These are phyloP conservation scores for Luffa acutangula DNA, from an alignment of 306 rosid genomes.

Conservation along the genomic window DNA sequence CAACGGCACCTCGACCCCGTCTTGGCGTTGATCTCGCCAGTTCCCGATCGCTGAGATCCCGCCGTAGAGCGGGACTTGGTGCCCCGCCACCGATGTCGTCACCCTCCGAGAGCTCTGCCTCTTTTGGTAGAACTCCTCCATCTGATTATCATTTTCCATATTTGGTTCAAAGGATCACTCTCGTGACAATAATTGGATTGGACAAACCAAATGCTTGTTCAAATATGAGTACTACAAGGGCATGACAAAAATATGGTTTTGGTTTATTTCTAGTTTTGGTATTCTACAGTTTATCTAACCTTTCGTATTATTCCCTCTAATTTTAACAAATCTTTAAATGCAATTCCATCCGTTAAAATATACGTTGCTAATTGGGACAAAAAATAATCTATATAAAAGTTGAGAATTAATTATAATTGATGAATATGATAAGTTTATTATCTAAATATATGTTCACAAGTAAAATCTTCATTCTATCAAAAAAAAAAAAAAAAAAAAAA, in stretches of 20 bases:
- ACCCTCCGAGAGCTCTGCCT: constrained; percentile 43
- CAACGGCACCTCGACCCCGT: constrained; percentile 37
- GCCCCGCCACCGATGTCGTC: constrained; percentile 39
- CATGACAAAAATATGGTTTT: background rate
- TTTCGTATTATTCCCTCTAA: too few relatives aligned
- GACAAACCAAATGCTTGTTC: background rate
- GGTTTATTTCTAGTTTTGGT: background rate
- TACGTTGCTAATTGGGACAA: too few relatives aligned
- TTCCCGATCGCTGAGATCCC: constrained; percentile 38
- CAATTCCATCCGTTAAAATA: too few relatives aligned
- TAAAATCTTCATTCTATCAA: too few relatives aligned
- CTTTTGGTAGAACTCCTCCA: constrained; percentile 41
- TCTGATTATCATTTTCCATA: constrained; percentile 21
- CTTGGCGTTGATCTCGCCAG: constrained; percentile 14
- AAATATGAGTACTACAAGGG: background rate
- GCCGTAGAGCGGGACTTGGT: constrained; percentile 77
- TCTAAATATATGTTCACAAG: too few relatives aligned
- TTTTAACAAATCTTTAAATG: too few relatives aligned
- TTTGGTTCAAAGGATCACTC: background rate
- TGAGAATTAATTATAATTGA: too few relatives aligned
- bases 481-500: too few relatives aligned
- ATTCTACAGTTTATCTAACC: background rate
- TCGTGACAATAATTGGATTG: background rate
- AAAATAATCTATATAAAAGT: too few relatives aligned
- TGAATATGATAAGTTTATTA: too few relatives aligned